Percentiles rank a stretch among this genome's conserved stretches.
phyloP scores from a whole-genome alignment of 768 basidiomycete species.

The Fistulinella prunicolor region DNA sequence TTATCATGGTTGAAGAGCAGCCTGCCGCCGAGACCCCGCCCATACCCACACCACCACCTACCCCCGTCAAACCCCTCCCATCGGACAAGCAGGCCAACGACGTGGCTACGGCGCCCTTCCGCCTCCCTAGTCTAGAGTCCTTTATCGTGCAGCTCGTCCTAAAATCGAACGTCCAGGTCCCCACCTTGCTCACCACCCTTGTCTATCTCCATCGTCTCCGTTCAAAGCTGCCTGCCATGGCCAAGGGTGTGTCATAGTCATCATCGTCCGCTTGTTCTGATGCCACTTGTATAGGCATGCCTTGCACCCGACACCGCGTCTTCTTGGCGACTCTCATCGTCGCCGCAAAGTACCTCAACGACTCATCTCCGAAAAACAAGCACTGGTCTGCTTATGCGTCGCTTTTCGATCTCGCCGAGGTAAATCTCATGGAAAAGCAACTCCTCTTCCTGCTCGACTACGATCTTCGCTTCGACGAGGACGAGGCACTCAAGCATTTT shows the following conservation, averaged over 20 bases:
- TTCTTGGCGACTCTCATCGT: slow-evolving; percentile 96
- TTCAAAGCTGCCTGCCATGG: slow-evolving; percentile 72
- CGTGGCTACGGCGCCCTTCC: slow-evolving; percentile 20
- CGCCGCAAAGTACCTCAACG: slow-evolving; percentile 95
- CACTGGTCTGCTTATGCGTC: slow-evolving; percentile 85
- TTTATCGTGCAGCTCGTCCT: slow-evolving; percentile 83
- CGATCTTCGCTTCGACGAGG: slow-evolving; percentile 86
- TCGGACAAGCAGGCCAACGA: slow-evolving; percentile 37
- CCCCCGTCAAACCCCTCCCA: slow-evolving; percentile 49
- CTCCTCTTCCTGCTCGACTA: slow-evolving; percentile 90
- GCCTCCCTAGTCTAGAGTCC: slow-evolving; percentile 66
- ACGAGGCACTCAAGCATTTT: slow-evolving; percentile 70
- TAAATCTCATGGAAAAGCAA: slow-evolving; percentile 98
- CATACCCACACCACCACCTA: slow-evolving; percentile 67
- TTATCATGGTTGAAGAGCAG: slow-evolving; percentile 66
- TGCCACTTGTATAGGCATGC: slow-evolving; percentile 49
- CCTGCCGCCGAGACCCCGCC: slow-evolving; percentile 31
- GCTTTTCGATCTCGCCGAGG: slow-evolving; percentile 72
- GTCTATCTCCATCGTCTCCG: slow-evolving; percentile 89
- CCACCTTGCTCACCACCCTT: slow-evolving; percentile 87
- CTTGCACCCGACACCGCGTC: slow-evolving; percentile 91
- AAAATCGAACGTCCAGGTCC: slow-evolving; percentile 83
- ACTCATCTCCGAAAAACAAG: slow-evolving; percentile 91
- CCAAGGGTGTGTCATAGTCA: slow-evolving; percentile 62
- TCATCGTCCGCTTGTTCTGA: slow-evolving; percentile 8